Evolutionary conservation across 208 protist genomes (phyloP).

Genomic region (Lotmaria passim): DNA sequence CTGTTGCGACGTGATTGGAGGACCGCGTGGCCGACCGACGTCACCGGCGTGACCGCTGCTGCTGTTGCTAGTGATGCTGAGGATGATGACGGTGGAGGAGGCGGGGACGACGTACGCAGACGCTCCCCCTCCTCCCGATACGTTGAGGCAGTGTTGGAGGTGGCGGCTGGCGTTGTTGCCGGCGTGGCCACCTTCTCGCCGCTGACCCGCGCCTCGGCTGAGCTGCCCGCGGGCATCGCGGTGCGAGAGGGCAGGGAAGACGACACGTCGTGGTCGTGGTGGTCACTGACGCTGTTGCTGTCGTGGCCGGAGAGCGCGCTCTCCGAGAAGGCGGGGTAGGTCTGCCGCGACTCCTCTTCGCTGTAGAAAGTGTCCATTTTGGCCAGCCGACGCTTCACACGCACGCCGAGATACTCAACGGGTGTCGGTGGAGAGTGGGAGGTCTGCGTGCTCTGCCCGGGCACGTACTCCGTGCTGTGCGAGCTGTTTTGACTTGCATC

Average conservation of each 20-base stretch:
- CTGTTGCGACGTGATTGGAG: neutral
- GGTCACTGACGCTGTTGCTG: constrained; percentile 18
- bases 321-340: neutral
- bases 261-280: neutral
- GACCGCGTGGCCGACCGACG: neutral
- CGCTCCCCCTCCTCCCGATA: too few relatives aligned
- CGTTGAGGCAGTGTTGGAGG: too few relatives aligned
- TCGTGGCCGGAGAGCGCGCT: constrained; percentile 7
- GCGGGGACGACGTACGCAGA: neutral
- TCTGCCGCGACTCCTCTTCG: constrained; percentile 33
- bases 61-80: neutral
- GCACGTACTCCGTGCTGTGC: neutral
- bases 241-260: constrained; percentile 4
- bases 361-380: constrained; percentile 33
- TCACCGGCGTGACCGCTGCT: constrained; percentile 1
- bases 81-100: neutral
- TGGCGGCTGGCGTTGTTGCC: too few relatives aligned
- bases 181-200: neutral
- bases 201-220: neutral
- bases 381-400: constrained; percentile 21
- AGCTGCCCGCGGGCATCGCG: constrained; percentile 9
- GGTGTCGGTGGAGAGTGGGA: neutral
- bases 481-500: neutral
- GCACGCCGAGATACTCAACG: neutral
- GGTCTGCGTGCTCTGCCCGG: neutral